Evolutionary conservation across 2,329 filamentous ascomycete genomes (phyloP).

Genomic region (Escovopsis sp.): DNA sequence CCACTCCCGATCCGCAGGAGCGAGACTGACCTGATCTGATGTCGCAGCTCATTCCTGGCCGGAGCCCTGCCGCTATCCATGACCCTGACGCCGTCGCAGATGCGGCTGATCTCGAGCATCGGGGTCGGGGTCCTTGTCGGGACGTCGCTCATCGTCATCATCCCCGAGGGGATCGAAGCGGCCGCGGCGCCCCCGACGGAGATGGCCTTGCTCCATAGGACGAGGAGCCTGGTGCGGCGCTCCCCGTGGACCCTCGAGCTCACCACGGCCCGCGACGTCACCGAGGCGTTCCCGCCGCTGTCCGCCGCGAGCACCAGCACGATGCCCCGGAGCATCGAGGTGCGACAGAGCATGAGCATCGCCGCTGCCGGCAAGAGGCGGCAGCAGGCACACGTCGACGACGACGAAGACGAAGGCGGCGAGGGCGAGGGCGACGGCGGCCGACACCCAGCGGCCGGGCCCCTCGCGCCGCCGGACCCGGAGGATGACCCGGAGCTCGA

Average conservation of each 20-base stretch:
- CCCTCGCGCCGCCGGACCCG: background rate
- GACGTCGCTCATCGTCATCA: constrained; percentile 91
- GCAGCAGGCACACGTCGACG: too few species aligned
- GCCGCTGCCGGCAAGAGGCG: too few species aligned
- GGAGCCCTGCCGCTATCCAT: constrained; percentile 84
- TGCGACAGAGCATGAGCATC: background rate
- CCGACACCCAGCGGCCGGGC: constrained; percentile 1
- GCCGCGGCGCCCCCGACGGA: constrained; percentile 46
- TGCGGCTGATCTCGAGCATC: constrained; percentile 80
- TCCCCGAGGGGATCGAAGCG: constrained; percentile 90
- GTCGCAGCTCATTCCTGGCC: constrained; percentile 74
- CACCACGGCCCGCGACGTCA: constrained; percentile 11
- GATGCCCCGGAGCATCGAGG: constrained; percentile 1
- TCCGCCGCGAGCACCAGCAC: constrained; percentile 1
- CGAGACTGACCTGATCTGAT: background rate
- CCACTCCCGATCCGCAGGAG: background rate
- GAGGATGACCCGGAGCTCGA: constrained; percentile 14
- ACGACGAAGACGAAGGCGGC: background rate
- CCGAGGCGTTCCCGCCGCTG: constrained; percentile 10
- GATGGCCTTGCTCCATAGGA: constrained; percentile 22
- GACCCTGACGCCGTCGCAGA: constrained; percentile 69
- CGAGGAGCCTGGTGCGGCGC: constrained; percentile 18
- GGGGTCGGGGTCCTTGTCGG: constrained; percentile 90
- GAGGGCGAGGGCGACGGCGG: constrained; percentile 3
- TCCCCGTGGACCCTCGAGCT: constrained; percentile 16